Evolutionary conservation across 176 grass and related monocot genomes (phyloP).

Genomic region (Rhynchospora breviuscula): DNA sequence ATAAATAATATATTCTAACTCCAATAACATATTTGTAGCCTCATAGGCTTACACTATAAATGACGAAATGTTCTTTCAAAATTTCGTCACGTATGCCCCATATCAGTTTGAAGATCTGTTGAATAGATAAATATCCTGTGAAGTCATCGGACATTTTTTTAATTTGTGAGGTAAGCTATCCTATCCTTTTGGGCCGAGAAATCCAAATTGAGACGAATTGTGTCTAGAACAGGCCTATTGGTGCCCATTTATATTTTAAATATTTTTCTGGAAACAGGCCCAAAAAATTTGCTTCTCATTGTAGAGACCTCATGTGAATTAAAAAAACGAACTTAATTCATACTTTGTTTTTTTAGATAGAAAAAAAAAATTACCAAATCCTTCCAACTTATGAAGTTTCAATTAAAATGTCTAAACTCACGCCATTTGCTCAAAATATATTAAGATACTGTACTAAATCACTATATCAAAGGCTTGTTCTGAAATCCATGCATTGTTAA

Average conservation of each 20-base stretch:
- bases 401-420: too few species aligned
- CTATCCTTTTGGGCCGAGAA: neutral
- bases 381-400: too few species aligned
- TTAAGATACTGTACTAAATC: too few species aligned
- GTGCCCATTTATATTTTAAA: neutral
- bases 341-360: neutral
- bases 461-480: too few species aligned
- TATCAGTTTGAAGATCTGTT: neutral
- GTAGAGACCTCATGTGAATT: neutral
- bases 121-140: neutral
- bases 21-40: neutral
- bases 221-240: neutral
- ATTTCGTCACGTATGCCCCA: neutral
- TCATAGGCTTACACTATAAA: neutral
- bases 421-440: too few species aligned
- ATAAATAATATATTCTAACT: neutral
- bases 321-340: neutral
- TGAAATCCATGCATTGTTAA: neutral
- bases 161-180: neutral
- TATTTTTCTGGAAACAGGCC: neutral
- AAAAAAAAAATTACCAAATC: neutral
- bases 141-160: neutral
- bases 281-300: neutral
- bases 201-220: neutral
- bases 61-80: neutral